phyloP scores from a whole-genome alignment of 176 grass and related monocot species.

The Carex myosuroides region DNA sequence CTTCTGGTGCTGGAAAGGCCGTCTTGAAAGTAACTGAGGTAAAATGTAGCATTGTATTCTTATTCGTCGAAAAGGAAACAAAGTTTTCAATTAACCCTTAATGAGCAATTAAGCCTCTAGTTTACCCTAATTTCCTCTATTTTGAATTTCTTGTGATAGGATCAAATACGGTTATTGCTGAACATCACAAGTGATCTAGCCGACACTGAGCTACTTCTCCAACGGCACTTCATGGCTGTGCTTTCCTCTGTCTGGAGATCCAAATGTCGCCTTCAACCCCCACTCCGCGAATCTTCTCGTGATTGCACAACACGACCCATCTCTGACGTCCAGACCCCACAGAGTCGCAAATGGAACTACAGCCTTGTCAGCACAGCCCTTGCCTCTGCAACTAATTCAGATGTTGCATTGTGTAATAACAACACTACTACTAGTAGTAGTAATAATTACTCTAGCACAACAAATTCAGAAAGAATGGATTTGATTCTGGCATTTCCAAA shows the following conservation, averaged over 20 bases:
- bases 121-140: background rate
- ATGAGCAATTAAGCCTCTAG: background rate
- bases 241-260: conserved; percentile 97
- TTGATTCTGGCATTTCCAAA: conserved; percentile 59
- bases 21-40: conserved; percentile 87
- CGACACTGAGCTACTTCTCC: conserved; percentile 82
- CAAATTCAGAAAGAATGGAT: conserved; percentile 34
- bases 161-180: conserved; percentile 76
- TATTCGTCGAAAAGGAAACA: background rate
- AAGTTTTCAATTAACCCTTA: background rate
- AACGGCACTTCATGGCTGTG: conserved; percentile 86
- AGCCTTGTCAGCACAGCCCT: conserved; percentile 60
- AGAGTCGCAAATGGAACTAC: conserved; percentile 40
- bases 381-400: conserved; percentile 34
- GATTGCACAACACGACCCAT: conserved; percentile 27
- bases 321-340: conserved; percentile 29
- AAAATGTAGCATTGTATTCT: conserved; percentile 22
- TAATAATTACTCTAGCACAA: background rate
- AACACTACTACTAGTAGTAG: background rate
- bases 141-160: conserved; percentile 44
- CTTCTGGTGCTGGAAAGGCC: conserved; percentile 78
- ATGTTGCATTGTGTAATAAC: conserved; percentile 28
- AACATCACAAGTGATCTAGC: conserved; percentile 77
- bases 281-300: background rate
- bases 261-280: conserved; percentile 32